Percentiles rank a stretch among this genome's conserved stretches.
Conservation (phyloP, 306 rosid species). For the Geum urbanum region DNA sequence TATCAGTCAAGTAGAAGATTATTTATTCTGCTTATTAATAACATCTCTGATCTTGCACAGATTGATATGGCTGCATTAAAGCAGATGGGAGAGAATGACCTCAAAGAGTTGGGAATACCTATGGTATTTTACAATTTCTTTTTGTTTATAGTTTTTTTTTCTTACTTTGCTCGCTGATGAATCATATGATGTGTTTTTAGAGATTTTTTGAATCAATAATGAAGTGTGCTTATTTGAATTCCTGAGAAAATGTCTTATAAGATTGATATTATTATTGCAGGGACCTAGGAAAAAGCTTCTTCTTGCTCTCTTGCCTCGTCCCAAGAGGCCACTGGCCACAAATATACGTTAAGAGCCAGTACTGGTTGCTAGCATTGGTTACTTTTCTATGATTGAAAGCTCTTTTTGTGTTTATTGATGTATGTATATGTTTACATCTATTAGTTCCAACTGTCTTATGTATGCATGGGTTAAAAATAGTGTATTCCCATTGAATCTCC, state of each 20-base stretch:
- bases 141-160: conserved; percentile 11
- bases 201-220: background rate
- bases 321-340: conserved; percentile 49
- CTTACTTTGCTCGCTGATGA: background rate
- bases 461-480: too few species aligned
- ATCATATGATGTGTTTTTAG: background rate
- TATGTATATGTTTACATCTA: too few species aligned
- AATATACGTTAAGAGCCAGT: conserved; percentile 25
- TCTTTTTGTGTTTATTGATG: too few species aligned
- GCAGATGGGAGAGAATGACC: conserved; percentile 96
- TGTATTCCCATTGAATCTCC: too few species aligned
- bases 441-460: too few species aligned
- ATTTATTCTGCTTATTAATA: conserved; percentile 9
- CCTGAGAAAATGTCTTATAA: conserved; percentile 13
- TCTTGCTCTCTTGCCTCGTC: conserved; percentile 64
- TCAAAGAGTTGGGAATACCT: conserved; percentile 95
- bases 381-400: conserved; percentile 21
- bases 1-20: background rate
- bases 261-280: conserved; percentile 53
- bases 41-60: conserved; percentile 33
- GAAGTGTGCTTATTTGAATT: background rate
- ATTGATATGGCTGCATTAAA: conserved; percentile 89
- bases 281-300: conserved; percentile 93
- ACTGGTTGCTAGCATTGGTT: conserved; percentile 22
- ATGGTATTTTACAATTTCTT: conserved; percentile 53